Conservation (phyloP, 345 rosid genomes). For the Syzygium grande region DNA sequence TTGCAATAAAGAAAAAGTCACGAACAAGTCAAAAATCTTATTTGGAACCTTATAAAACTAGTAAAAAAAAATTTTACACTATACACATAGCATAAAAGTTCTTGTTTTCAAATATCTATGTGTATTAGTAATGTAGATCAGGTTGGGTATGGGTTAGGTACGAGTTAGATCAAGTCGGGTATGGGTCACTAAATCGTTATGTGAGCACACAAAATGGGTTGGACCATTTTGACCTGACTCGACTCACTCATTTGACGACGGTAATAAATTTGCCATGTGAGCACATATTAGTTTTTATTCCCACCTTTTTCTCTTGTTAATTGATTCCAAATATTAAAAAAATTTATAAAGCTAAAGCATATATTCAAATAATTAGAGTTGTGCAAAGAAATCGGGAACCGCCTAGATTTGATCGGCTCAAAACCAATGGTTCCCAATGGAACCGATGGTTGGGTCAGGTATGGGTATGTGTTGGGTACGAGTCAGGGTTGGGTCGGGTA, state of each 20-base stretch:
- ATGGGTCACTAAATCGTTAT: neutral
- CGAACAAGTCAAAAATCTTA: neutral
- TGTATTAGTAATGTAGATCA: neutral
- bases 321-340: neutral
- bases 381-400: too few species aligned
- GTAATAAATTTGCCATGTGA: neutral
- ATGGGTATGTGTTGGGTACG: too few species aligned
- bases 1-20: neutral
- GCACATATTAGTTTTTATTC: neutral
- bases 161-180: too few species aligned
- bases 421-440: too few species aligned
- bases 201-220: neutral
- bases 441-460: too few species aligned
- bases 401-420: too few species aligned
- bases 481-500: too few species aligned
- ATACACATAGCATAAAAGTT: neutral
- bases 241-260: neutral
- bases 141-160: too few species aligned
- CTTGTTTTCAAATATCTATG: neutral
- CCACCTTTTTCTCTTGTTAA: neutral
- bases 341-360: neutral
- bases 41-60: neutral
- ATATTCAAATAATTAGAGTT: neutral
- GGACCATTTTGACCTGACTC: too few species aligned
- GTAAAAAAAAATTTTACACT: neutral